A percentile compares a stretch with the other conserved stretches of the same genome.
Evolutionary conservation across 768 basidiomycete species (phyloP).

Genomic region (Hygrophorus russula): DNA sequence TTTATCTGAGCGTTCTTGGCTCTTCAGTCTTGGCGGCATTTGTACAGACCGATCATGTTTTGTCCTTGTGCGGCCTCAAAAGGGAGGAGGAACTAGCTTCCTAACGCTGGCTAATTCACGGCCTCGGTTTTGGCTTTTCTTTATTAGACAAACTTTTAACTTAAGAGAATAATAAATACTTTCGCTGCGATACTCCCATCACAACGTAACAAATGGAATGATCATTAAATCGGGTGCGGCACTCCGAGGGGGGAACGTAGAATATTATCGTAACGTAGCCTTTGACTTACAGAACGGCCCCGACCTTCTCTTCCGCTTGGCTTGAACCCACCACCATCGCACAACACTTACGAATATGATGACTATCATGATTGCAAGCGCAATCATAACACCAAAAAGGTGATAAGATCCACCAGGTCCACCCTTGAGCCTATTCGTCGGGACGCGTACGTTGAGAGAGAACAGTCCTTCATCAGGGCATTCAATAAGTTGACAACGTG

Average conservation of each 20-base stretch:
- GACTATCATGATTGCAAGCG: conserved; percentile 33
- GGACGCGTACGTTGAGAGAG: conserved; percentile 58
- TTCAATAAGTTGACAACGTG: conserved; percentile 1
- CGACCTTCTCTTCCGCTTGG: conserved; percentile 26
- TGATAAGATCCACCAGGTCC: conserved; percentile 27
- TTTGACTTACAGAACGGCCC: conserved; percentile 11
- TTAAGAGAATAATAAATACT: too few species aligned
- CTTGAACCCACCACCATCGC: conserved; percentile 53
- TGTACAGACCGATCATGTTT: conserved; percentile 26
- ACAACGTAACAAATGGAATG: neutral
- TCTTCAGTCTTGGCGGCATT: conserved; percentile 32
- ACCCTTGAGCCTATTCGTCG: conserved; percentile 30
- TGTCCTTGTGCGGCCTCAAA: conserved; percentile 18
- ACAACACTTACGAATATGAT: conserved; percentile 34
- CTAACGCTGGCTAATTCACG: neutral
- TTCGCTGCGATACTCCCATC: too few species aligned
- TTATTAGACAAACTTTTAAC: neutral
- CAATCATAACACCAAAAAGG: conserved; percentile 46
- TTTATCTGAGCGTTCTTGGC: too few species aligned
- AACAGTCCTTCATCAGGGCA: conserved; percentile 39
- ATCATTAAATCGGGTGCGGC: neutral
- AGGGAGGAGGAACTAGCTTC: conserved; percentile 15
- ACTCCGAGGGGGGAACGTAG: too few species aligned
- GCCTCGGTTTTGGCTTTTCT: neutral
- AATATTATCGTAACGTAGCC: too few species aligned